Evolutionary conservation across 495 filamentous ascomycete genomes (phyloP), one percentile per base, ranked within the genome.

Genomic region (Xanthoparmelia taractica): DNA sequence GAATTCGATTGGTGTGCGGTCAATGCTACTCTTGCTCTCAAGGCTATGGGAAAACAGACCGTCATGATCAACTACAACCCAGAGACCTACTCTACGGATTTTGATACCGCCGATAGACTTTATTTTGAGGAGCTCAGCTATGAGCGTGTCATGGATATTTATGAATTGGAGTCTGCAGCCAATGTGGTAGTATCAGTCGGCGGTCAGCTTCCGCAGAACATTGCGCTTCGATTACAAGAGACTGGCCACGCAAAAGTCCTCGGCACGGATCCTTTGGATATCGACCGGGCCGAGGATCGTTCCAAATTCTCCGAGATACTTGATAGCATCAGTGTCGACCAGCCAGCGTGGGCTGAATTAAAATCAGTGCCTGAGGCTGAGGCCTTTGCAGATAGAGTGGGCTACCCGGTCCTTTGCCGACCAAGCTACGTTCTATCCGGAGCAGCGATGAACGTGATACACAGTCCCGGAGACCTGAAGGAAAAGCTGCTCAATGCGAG

Each of bases 1-100:
- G 93, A 98, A 75, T 98, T 98, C 72, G 93, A 98, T 76, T 98
- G 93, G 93, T 97, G 94, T 72, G 93, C 93, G 62, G 93, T 97
- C 66, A 96, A 93, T 71, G 90, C 91, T 64, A 94, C 94, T 20
- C 80, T 89, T 37, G 92, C 92, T 41, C 81, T 97, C 66, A 84
- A 85, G 66, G 78, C 86, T 58, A 92, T 96, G 85, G 93, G 91
- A 68, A 90, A 96, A 82, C 96, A 96, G 83, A 98, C 93, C 25
- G 87, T 96, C 61, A 96, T 98, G 91, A 96, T 98, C 75, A 98
- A 97, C 73, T 92, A 87, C 74, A 94, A 95, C 74, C 92, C 92
- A 0, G 92, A 96, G 74, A 97, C 92, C 20, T 87, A 85, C 66
- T 83, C 77, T 58, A 97, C 94, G 55, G 93, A 97, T 76, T 96